phyloP scores from a whole-genome alignment of 2,329 filamentous ascomycete species.

The Sporothrix sp. region DNA sequence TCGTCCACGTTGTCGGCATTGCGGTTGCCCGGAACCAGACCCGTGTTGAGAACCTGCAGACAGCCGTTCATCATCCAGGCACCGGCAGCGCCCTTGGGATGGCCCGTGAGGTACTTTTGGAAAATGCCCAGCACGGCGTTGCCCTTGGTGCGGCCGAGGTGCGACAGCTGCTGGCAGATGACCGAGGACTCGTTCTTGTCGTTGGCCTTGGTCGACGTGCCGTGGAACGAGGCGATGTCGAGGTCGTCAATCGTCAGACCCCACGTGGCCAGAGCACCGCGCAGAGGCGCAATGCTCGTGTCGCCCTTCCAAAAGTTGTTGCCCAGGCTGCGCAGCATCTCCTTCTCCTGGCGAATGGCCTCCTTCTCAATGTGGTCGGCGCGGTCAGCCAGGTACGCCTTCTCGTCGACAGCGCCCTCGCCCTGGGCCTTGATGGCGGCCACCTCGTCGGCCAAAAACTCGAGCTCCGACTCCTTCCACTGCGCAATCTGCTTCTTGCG shows the following conservation, averaged over 20 bases:
- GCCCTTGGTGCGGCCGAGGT: conserved; percentile 91
- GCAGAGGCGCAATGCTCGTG: conserved; percentile 82
- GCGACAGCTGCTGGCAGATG: conserved; percentile 89
- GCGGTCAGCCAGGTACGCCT: conserved; percentile 78
- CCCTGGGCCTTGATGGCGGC: conserved; percentile 79
- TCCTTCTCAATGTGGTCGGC: conserved; percentile 80
- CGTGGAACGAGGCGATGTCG: conserved; percentile 93
- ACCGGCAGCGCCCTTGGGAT: conserved; percentile 97
- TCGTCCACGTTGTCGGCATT: conserved; percentile 97
- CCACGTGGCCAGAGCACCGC: conserved; percentile 94
- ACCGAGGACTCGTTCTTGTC: conserved; percentile 99
- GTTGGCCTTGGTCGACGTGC: conserved; percentile 95
- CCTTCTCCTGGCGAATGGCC: conserved; percentile 82
- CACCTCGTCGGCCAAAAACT: conserved; percentile 88
- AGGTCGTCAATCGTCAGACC: conserved; percentile 95
- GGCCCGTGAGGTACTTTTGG: conserved; percentile 98
- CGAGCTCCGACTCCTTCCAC: conserved; percentile 90
- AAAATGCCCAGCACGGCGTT: conserved; percentile 95
- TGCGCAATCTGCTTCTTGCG: conserved; percentile 90
- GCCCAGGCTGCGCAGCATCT: conserved; percentile 82
- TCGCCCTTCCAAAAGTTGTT: conserved; percentile 99
- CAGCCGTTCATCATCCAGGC: conserved; percentile 99
- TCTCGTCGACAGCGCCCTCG: conserved; percentile 61
- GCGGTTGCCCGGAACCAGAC: conserved; percentile 90
- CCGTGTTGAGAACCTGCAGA: conserved; percentile 87